Percentiles rank a stretch among this genome's conserved stretches.
phyloP scores from a whole-genome alignment of 169 alveolate genomes.

The Nephromyces sp. region DNA sequence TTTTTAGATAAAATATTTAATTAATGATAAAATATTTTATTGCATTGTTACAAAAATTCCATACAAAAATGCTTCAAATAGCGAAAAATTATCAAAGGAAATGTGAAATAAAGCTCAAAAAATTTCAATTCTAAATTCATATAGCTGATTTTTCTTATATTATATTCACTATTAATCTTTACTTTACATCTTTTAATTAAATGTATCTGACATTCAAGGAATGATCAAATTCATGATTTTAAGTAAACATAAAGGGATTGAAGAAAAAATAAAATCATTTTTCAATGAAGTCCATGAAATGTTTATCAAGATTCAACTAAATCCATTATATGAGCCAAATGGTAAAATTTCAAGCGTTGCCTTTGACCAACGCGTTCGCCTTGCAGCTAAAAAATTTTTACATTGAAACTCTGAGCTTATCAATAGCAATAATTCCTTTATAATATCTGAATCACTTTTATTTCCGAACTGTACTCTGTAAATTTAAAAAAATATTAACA shows the following conservation, averaged over 20 bases:
- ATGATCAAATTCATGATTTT: conserved; percentile 57
- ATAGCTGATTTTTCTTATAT: no score
- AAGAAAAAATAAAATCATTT: conserved; percentile 46
- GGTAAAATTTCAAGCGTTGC: neutral
- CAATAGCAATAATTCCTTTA: no score
- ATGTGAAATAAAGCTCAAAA: no score
- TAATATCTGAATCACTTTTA: no score
- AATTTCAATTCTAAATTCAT: no score
- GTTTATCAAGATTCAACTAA: conserved; percentile 40
- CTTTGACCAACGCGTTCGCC: conserved; percentile 27
- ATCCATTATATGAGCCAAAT: conserved; percentile 27
- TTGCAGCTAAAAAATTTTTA: conserved; percentile 24
- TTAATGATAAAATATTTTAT: no score
- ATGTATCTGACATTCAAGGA: conserved; percentile 52
- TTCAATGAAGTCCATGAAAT: conserved; percentile 67
- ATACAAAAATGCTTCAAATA: no score
- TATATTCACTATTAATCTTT: neutral
- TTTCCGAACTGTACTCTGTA: neutral
- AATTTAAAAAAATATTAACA: neutral
- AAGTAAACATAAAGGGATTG: conserved; percentile 44
- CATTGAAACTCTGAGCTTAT: neutral
- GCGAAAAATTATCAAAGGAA: no score
- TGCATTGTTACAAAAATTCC: no score
- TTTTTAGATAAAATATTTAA: no score
- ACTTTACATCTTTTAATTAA: neutral